Percentiles rank a stretch among this genome's conserved stretches.
phyloP scores from a whole-genome alignment of 2,329 filamentous ascomycete species.

The Paraphaeosphaeria sporulosa region DNA sequence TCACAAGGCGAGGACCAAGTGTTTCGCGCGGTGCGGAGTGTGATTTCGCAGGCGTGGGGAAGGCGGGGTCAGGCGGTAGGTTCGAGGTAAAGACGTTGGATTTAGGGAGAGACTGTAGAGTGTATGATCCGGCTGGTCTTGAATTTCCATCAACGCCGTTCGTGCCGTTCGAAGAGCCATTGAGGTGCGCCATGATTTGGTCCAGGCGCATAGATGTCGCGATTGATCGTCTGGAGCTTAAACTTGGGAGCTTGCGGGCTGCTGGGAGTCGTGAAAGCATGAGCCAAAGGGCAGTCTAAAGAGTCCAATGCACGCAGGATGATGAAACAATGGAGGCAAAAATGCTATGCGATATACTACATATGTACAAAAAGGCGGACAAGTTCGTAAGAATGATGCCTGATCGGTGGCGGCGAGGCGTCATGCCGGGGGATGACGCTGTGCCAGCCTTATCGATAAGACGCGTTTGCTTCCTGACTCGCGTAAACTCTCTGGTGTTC shows the following conservation, averaged over 20 bases:
- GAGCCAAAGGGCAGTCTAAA: not conserved
- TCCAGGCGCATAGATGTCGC: constrained; percentile 45
- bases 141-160: constrained; percentile 23
- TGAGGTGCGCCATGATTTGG: constrained; percentile 55
- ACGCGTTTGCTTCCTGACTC: constrained; percentile 16
- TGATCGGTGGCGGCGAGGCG: constrained; percentile 18
- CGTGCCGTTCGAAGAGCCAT: constrained; percentile 33
- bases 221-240: constrained; percentile 14
- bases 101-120: constrained; percentile 65
- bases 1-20: constrained; percentile 83
- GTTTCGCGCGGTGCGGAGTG: constrained; percentile 80
- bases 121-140: constrained; percentile 33
- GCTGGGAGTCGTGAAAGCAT: constrained; percentile 24
- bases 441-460: constrained; percentile 18
- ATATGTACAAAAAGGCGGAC: not conserved
- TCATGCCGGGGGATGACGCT: constrained; percentile 23
- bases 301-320: not conserved
- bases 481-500: constrained; percentile 13
- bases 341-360: not conserved
- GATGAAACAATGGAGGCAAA: not conserved
- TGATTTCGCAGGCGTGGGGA: constrained; percentile 81
- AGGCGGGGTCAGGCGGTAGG: constrained; percentile 78
- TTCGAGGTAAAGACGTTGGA: constrained; percentile 70
- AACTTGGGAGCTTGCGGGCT: not conserved
- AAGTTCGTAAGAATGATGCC: constrained; percentile 16